These are phyloP conservation scores for Dendrothele bispora DNA, from an alignment of 768 basidiomycete species.

Conservation along the genomic window DNA sequence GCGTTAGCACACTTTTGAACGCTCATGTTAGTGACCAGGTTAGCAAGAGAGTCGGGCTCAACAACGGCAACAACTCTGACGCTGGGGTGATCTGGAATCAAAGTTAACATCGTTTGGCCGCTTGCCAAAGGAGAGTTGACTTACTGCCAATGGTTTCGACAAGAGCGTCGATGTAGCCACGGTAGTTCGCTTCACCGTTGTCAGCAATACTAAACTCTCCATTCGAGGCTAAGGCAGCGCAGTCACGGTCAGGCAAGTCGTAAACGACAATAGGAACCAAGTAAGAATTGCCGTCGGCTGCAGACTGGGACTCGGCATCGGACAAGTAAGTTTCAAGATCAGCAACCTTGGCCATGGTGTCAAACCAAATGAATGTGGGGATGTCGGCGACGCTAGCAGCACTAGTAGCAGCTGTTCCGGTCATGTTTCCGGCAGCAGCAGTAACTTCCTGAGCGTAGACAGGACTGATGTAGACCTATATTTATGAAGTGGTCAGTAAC, in stretches of 20 bases:
- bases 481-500: too few species aligned
- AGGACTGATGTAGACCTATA: slow-evolving; percentile 51
- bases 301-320: slow-evolving; percentile 45
- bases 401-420: slow-evolving; percentile 51
- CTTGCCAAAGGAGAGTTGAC: slow-evolving; percentile 23
- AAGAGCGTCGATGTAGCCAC: slow-evolving; percentile 62
- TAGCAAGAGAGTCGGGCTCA: slow-evolving; percentile 68
- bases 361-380: slow-evolving; percentile 64
- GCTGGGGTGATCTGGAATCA: slow-evolving; percentile 47
- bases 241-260: slow-evolving; percentile 67
- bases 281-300: slow-evolving; percentile 46
- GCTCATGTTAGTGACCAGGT: slow-evolving; percentile 67
- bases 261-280: slow-evolving; percentile 54
- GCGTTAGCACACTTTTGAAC: slow-evolving; percentile 57
- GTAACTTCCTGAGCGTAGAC: slow-evolving; percentile 56
- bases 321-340: slow-evolving; percentile 57
- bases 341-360: slow-evolving; percentile 54
- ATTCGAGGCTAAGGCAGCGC: slow-evolving; percentile 63
- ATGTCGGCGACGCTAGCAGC: slow-evolving; percentile 54
- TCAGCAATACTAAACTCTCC: slow-evolving; percentile 64
- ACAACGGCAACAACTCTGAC: slow-evolving; percentile 65
- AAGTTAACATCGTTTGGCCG: slow-evolving; percentile 10
- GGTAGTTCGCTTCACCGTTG: slow-evolving; percentile 55
- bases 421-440: slow-evolving; percentile 48
- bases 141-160: slow-evolving; percentile 49